These are phyloP conservation scores for Trypanosoma boissoni DNA, from an alignment of 208 protist species.

Conservation along the genomic window DNA sequence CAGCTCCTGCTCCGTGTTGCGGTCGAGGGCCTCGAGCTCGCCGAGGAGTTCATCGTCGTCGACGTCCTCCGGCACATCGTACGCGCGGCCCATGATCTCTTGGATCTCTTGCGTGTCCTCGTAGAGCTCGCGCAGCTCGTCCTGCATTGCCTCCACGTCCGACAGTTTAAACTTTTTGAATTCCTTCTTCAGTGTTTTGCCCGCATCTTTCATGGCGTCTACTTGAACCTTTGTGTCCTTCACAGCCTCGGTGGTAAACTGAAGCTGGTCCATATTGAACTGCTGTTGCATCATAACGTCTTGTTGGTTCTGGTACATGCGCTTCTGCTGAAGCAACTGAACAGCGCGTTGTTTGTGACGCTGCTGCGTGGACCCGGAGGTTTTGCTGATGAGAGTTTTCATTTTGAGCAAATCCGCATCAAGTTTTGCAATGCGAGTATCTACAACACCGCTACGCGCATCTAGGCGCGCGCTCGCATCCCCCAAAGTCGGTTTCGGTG, in stretches of 20 bases:
- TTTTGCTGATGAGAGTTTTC: conserved; percentile 73
- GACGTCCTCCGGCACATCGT: conserved; percentile 90
- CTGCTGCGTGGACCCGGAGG: conserved; percentile 66
- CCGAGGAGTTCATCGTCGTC: conserved; percentile 91
- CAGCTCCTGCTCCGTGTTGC: conserved; percentile 73
- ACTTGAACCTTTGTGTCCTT: conserved; percentile 92
- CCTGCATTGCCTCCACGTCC: conserved; percentile 85
- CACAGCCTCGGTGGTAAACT: conserved; percentile 88
- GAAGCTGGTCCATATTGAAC: conserved; percentile 93
- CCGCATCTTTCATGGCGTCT: conserved; percentile 85
- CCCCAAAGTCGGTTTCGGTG: conserved; percentile 80
- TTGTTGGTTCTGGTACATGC: conserved; percentile 90
- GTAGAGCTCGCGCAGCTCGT: conserved; percentile 90
- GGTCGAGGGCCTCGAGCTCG: conserved; percentile 87
- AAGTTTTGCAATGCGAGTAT: conserved; percentile 80
- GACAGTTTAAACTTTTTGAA: conserved; percentile 85
- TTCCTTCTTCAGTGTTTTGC: conserved; percentile 82
- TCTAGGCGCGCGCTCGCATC: conserved; percentile 77
- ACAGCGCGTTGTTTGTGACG: conserved; percentile 89
- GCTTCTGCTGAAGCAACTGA: conserved; percentile 91
- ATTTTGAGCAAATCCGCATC: conserved; percentile 86
- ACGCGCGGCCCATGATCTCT: conserved; percentile 89
- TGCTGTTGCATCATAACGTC: conserved; percentile 90
- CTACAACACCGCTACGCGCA: conserved; percentile 67
- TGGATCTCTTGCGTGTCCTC: conserved; percentile 92